Evolutionary conservation across 176 grass and related monocot species (phyloP).

Genomic region (Hordeum vulgare): MorexV3_pseudomolecules_assembly NC_058520.1:342532982-342533481

Average conservation of each 20-base stretch:
- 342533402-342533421: neutral
- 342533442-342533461: neutral
- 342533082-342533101: constrained; percentile 24
- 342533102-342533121: constrained; percentile 2
- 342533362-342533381: neutral
- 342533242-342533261: constrained; percentile 18
- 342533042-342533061: neutral
- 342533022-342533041: too few relatives aligned
- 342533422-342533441: neutral
- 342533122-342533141: neutral
- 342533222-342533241: constrained; percentile 6
- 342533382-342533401: neutral
- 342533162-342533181: constrained; percentile 14
- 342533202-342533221: constrained; percentile 35
- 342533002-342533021: too few relatives aligned
- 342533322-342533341: neutral
- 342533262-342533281: constrained; percentile 17
- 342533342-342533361: neutral
- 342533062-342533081: neutral
- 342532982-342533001: too few relatives aligned
- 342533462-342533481: neutral
- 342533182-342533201: constrained; percentile 38
- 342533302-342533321: constrained; percentile 23
- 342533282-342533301: neutral
- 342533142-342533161: constrained; percentile 19